A percentile compares a stretch with the other conserved stretches of the same genome.
phyloP scores from a whole-genome alignment of 2,329 filamentous ascomycete species.

The Pseudogymnoascus sp. region DNA sequence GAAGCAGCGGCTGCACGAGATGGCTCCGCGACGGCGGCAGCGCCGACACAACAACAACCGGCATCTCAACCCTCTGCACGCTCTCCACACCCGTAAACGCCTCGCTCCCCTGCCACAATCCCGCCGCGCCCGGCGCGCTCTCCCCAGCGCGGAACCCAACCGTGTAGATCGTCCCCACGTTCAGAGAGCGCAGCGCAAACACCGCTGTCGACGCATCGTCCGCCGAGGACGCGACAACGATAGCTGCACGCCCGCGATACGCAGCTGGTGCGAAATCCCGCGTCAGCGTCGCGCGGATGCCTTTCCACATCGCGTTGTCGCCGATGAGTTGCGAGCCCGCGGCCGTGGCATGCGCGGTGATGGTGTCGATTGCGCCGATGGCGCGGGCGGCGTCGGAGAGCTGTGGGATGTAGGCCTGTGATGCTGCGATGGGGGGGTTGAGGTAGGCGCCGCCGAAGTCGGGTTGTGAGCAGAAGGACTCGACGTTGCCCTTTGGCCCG shows the following conservation, averaged over 20 bases:
- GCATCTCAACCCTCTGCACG: conserved; percentile 69
- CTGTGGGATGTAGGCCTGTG: conserved; percentile 52
- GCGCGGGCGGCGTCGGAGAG: conserved; percentile 69
- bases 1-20: conserved; percentile 69
- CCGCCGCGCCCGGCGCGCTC: not conserved
- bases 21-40: conserved; percentile 71
- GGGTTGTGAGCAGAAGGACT: conserved; percentile 63
- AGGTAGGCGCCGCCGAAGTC: conserved; percentile 78
- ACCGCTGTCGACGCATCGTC: conserved; percentile 72
- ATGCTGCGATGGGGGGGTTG: conserved; percentile 58
- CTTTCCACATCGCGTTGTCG: conserved; percentile 80
- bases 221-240: conserved; percentile 64
- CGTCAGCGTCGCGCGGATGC: conserved; percentile 72
- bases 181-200: conserved; percentile 69
- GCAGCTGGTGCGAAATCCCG: conserved; percentile 76
- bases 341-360: conserved; percentile 52
- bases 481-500: conserved; percentile 57
- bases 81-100: conserved; percentile 65
- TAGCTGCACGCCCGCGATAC: conserved; percentile 66
- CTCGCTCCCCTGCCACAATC: conserved; percentile 45
- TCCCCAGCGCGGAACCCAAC: conserved; percentile 64
- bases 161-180: conserved; percentile 72
- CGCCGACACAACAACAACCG: conserved; percentile 75
- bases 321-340: conserved; percentile 55
- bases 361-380: conserved; percentile 76